Evolutionary conservation across 805 yeast genomes (phyloP).

Genomic region (Diddensiella santjacobensis): DNA sequence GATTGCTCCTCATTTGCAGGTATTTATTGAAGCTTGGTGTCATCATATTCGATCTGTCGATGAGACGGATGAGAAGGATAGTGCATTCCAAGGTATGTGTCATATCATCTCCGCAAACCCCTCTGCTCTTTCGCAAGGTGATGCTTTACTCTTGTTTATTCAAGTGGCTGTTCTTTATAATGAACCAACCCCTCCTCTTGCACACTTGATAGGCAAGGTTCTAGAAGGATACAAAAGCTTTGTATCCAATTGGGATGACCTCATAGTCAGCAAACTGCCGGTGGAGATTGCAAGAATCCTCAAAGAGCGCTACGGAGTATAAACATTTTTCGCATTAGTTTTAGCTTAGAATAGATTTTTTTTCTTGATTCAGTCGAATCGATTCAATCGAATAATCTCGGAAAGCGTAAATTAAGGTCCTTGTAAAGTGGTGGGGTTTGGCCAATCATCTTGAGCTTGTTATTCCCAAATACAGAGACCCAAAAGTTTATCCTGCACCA

Average conservation of each 20-base stretch:
- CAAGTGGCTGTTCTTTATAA: constrained; percentile 47
- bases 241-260: constrained; percentile 26
- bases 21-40: constrained; percentile 67
- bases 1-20: constrained; percentile 54
- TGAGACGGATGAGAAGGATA: constrained; percentile 84
- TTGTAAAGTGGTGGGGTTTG: neutral
- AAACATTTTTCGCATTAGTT: neutral
- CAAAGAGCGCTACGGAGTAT: constrained; percentile 19
- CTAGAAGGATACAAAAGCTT: constrained; percentile 30
- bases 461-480: neutral
- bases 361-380: neutral
- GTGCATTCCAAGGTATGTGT: constrained; percentile 82
- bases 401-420: neutral
- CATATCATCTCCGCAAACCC: constrained; percentile 65
- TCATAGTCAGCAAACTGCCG: constrained; percentile 23
- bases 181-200: constrained; percentile 24
- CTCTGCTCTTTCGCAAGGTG: constrained; percentile 49
- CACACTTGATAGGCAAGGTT: constrained; percentile 22
- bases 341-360: constrained; percentile 1
- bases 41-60: constrained; percentile 59
- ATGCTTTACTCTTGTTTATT: constrained; percentile 49
- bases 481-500: neutral
- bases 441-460: neutral
- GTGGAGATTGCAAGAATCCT: constrained; percentile 21
- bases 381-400: neutral